A percentile compares a stretch with the other conserved stretches of the same genome.
Conservation (phyloP, 768 basidiomycete genomes). For the Pseudohyphozyma bogoriensis region DNA sequence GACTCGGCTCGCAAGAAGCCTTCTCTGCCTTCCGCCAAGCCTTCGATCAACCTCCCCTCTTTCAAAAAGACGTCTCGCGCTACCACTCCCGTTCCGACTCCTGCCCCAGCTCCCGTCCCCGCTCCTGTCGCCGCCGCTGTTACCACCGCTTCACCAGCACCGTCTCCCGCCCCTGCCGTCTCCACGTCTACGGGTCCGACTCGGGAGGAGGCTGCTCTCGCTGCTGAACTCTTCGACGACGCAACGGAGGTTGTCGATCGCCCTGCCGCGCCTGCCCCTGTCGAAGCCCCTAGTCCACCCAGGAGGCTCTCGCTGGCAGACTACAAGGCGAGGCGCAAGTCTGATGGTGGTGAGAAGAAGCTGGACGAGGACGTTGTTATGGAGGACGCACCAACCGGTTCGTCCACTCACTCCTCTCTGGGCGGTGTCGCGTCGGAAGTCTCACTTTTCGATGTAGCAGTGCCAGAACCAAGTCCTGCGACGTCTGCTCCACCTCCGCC, state of each 20-base stretch:
- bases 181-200: no score
- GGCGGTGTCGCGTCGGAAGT: accelerated
- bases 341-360: background rate
- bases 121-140: background rate
- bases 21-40: no score
- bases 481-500: no score
- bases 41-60: no score
- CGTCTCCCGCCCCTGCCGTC: background rate
- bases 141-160: background rate
- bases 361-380: background rate
- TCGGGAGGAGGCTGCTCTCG: background rate
- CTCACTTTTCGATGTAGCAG: background rate
- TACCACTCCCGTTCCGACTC: background rate
- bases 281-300: background rate
- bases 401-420: background rate
- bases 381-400: background rate
- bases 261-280: background rate
- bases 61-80: no score
- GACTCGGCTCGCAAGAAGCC: no score
- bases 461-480: background rate
- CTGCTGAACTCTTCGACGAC: background rate
- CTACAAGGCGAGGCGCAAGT: background rate
- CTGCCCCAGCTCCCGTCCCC: background rate
- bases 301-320: background rate
- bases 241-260: background rate